These are phyloP conservation scores for Calonectria pseudoreteaudii DNA, from an alignment of 2,329 filamentous ascomycete species.

Conservation along the genomic window DNA sequence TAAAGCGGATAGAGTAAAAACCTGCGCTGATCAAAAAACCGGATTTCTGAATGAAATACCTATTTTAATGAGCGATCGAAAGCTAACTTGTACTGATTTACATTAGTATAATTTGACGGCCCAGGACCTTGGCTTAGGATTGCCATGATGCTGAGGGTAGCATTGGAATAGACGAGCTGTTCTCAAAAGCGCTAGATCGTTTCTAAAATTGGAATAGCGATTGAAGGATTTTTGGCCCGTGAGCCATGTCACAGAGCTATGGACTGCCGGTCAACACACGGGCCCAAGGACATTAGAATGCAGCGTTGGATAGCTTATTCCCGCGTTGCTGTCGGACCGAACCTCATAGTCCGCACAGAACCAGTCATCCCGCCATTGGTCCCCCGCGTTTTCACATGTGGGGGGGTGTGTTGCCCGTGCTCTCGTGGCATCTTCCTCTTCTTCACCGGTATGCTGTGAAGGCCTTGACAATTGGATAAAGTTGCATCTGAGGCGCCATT, in stretches of 20 bases:
- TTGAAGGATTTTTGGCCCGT: not conserved
- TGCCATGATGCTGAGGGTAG: too few relatives aligned
- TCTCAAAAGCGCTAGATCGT: not conserved
- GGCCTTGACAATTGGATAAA: not conserved
- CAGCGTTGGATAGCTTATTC: not conserved
- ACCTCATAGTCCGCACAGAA: not conserved
- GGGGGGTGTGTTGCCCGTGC: not conserved
- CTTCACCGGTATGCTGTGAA: not conserved
- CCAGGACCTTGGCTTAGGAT: too few relatives aligned
- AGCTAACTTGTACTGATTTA: too few relatives aligned
- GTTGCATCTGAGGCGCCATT: not conserved
- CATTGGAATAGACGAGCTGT: not conserved
- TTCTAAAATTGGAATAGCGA: not conserved
- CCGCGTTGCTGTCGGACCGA: not conserved
- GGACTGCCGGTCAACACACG: not conserved
- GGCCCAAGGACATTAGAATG: not conserved
- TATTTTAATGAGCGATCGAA: too few relatives aligned
- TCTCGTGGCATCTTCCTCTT: not conserved
- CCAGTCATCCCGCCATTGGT: not conserved
- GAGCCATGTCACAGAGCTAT: not conserved
- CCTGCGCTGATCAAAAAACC: too few relatives aligned
- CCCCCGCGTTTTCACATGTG: not conserved
- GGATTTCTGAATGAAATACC: too few relatives aligned
- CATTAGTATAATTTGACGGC: too few relatives aligned
- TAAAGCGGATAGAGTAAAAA: too few relatives aligned